A percentile compares a stretch with the other conserved stretches of the same genome.
Conservation (phyloP, 2,329 filamentous ascomycete species). For the Pseudopithomyces maydicus region DNA sequence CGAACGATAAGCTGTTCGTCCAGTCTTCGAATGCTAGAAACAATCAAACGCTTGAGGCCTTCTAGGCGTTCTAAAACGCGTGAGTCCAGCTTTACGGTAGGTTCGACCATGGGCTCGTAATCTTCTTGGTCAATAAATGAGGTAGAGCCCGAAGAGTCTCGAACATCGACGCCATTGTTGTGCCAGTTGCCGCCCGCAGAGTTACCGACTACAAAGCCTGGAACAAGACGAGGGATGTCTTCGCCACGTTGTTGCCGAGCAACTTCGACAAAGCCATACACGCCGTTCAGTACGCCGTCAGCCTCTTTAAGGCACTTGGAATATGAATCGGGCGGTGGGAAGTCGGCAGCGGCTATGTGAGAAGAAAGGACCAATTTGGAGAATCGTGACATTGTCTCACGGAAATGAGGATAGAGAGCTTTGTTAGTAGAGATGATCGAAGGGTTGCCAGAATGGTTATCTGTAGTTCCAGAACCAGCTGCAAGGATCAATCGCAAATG, state of each 20-base stretch:
- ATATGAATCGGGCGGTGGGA: conserved; percentile 89
- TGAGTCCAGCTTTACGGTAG: conserved; percentile 74
- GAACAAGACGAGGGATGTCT: conserved; percentile 88
- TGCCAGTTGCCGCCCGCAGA: conserved; percentile 86
- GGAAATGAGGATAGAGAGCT: conserved; percentile 92
- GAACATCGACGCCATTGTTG: conserved; percentile 66
- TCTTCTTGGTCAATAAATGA: conserved; percentile 87
- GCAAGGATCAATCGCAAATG: conserved; percentile 92
- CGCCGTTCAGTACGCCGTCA: conserved; percentile 91
- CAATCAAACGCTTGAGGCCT: conserved; percentile 81
- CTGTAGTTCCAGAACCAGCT: conserved; percentile 93
- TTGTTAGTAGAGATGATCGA: conserved; percentile 99
- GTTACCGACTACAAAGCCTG: conserved; percentile 90
- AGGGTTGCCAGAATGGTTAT: conserved; percentile 97
- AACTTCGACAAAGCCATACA: conserved; percentile 95
- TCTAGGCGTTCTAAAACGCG: conserved; percentile 82
- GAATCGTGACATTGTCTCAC: conserved; percentile 99
- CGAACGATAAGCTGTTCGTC: conserved; percentile 80
- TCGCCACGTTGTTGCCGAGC: conserved; percentile 92
- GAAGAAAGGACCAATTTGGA: conserved; percentile 98
- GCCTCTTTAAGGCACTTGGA: conserved; percentile 96
- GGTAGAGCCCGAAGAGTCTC: conserved; percentile 67
- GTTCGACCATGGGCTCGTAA: conserved; percentile 73
- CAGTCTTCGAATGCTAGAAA: conserved; percentile 83
- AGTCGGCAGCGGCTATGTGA: conserved; percentile 95